Evolutionary conservation across 1,284 basidiomycete species (phyloP).

Genomic region (Abortiporus biennis): DNA sequence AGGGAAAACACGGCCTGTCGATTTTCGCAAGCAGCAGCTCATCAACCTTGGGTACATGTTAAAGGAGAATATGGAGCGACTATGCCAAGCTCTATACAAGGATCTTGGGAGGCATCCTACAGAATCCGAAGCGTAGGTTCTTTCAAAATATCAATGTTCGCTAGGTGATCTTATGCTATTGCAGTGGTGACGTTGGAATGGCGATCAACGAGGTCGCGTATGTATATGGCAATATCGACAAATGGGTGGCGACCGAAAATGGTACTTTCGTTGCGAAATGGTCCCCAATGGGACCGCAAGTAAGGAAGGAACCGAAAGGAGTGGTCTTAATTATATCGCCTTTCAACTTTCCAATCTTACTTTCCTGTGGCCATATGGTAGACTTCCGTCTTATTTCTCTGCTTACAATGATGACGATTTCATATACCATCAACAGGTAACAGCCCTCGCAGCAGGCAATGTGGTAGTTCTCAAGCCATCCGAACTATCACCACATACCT

Average conservation of each 20-base stretch:
- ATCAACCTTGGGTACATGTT: slow-evolving; percentile 60
- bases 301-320: slow-evolving; percentile 77
- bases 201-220: slow-evolving; percentile 56
- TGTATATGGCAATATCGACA: slow-evolving; percentile 63
- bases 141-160: neutral
- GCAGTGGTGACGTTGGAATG: slow-evolving; percentile 50
- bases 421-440: neutral
- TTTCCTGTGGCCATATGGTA: slow-evolving; percentile 51
- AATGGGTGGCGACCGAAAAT: slow-evolving; percentile 71
- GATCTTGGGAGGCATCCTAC: slow-evolving; percentile 54
- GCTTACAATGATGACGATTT: neutral
- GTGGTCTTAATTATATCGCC: slow-evolving; percentile 62
- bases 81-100: slow-evolving; percentile 45
- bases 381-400: slow-evolving; percentile 17
- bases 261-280: slow-evolving; percentile 37
- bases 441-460: slow-evolving; percentile 78
- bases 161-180: neutral
- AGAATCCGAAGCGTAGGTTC: slow-evolving; percentile 50
- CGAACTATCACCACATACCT: slow-evolving; percentile 64
- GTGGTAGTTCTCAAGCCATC: slow-evolving; percentile 76
- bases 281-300: slow-evolving; percentile 51
- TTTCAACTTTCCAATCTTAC: slow-evolving; percentile 55
- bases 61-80: slow-evolving; percentile 54
- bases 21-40: slow-evolving; percentile 62
- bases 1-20: slow-evolving; percentile 54